Conservation (phyloP, 768 basidiomycete species). For the Leccinum broughii region DNA sequence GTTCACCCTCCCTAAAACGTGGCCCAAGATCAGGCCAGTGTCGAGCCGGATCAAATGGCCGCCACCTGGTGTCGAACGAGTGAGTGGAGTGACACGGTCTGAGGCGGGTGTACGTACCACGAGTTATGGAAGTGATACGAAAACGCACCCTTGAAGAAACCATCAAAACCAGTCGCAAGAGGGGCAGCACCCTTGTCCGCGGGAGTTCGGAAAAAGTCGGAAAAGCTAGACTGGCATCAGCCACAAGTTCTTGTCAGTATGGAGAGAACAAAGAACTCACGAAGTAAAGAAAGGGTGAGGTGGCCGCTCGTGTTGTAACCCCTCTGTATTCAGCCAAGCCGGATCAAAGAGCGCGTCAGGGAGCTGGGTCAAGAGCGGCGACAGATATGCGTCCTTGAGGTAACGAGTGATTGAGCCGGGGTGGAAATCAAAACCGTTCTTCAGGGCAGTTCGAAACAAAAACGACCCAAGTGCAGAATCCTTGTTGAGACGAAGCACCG, state of each 20-base stretch:
- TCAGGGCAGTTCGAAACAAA: slow-evolving; percentile 88
- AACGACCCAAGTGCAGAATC: slow-evolving; percentile 87
- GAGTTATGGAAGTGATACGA: slow-evolving; percentile 96
- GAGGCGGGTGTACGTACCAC: slow-evolving; percentile 49
- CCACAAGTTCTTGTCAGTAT: background rate
- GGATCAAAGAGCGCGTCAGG: slow-evolving; percentile 94
- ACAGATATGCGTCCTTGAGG: slow-evolving; percentile 78
- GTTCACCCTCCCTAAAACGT: slow-evolving; percentile 75
- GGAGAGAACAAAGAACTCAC: slow-evolving; percentile 40
- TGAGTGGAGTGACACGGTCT: background rate
- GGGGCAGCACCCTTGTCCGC: slow-evolving; percentile 70
- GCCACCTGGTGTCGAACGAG: slow-evolving; percentile 65
- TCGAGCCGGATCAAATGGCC: slow-evolving; percentile 82
- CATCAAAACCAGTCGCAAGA: slow-evolving; percentile 81
- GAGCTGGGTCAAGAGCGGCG: slow-evolving; percentile 72
- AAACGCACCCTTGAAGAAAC: slow-evolving; percentile 91
- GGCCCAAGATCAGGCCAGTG: slow-evolving; percentile 91
- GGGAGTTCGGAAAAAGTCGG: slow-evolving; percentile 80
- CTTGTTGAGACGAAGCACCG: slow-evolving; percentile 86
- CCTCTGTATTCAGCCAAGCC: slow-evolving; percentile 92
- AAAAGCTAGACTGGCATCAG: slow-evolving; percentile 52
- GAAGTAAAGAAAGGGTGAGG: slow-evolving; percentile 90
- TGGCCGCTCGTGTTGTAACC: slow-evolving; percentile 85
- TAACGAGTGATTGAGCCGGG: slow-evolving; percentile 90
- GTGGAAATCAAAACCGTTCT: slow-evolving; percentile 92